Evolutionary conservation across 2,329 filamentous ascomycete genomes (phyloP).

Genomic region (Phyllosticta capitalensis): DNA sequence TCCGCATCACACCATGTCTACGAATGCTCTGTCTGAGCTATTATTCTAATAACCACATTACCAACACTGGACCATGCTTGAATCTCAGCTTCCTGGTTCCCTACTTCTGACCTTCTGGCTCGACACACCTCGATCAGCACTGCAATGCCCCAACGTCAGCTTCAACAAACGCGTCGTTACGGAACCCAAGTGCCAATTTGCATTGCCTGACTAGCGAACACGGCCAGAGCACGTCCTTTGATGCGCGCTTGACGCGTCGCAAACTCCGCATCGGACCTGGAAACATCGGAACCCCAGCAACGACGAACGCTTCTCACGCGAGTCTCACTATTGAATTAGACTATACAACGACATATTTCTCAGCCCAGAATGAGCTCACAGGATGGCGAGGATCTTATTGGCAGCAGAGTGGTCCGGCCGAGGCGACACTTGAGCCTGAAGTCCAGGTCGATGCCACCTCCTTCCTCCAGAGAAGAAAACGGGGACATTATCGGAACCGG

Average conservation of each 20-base stretch:
- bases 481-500: no score
- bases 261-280: neutral
- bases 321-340: neutral
- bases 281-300: neutral
- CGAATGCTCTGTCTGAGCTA: neutral
- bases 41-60: neutral
- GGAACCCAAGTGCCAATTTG: no score
- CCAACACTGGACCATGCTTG: neutral
- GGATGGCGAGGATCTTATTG: neutral
- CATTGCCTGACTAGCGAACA: neutral
- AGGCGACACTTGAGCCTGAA: neutral
- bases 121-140: no score
- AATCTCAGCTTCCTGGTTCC: neutral
- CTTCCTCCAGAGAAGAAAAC: neutral
- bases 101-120: no score
- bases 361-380: neutral
- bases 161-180: no score
- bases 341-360: neutral
- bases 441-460: neutral
- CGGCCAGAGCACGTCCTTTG: neutral
- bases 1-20: neutral
- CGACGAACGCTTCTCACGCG: neutral
- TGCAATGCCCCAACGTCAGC: no score
- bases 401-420: neutral
- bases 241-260: neutral